Evolutionary conservation across 306 rosid species (phyloP).

Genomic region (Sphenostylis stenocarpa): DNA sequence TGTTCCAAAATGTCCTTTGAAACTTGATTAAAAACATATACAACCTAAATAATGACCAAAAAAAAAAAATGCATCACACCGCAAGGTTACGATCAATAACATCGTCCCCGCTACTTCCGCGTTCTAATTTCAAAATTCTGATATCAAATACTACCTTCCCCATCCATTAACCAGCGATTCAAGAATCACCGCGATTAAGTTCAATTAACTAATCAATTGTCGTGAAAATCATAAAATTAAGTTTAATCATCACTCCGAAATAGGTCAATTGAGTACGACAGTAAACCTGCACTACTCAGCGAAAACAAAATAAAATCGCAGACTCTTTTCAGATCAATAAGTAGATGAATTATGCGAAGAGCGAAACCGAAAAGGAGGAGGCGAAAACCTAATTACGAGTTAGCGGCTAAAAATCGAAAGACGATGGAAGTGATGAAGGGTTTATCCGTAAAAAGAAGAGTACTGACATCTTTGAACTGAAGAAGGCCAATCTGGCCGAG

Average conservation of each 20-base stretch:
- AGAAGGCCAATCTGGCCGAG: conserved; percentile 96
- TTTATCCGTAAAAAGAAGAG: conserved; percentile 14
- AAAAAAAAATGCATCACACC: not conserved
- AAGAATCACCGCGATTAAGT: not conserved
- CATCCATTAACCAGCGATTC: not conserved
- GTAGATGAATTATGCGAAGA: not conserved
- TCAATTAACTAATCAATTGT: conserved; percentile 15
- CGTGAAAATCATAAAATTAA: not conserved
- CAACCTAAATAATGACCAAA: not conserved
- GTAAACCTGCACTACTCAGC: not conserved
- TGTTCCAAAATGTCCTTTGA: not conserved
- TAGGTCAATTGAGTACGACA: not conserved
- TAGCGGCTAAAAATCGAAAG: not conserved
- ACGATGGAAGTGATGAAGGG: conserved; percentile 30
- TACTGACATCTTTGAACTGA: conserved; percentile 83
- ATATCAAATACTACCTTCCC: not conserved
- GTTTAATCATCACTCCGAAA: not conserved
- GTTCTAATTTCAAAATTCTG: not conserved
- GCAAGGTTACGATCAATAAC: conserved; percentile 4
- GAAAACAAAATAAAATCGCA: conserved; percentile 9
- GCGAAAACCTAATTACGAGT: conserved; percentile 20
- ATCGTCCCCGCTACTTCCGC: not conserved
- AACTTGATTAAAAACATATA: not conserved
- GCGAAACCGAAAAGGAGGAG: not conserved
- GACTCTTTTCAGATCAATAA: conserved; percentile 23